These are phyloP conservation scores for Nakazawaea sp. DNA, from an alignment of 805 yeast species.

Conservation along the genomic window DNA sequence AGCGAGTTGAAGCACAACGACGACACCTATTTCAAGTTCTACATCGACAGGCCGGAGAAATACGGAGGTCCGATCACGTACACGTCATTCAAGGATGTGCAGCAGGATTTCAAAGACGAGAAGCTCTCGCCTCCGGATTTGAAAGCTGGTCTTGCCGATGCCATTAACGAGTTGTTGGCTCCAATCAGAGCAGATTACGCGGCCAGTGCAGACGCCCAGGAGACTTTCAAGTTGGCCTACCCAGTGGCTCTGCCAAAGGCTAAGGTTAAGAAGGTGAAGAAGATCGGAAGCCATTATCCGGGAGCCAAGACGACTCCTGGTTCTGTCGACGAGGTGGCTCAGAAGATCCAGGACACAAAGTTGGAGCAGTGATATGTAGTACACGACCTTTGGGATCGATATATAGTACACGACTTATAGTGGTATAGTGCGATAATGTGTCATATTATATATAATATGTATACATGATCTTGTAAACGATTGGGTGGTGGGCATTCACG, in stretches of 20 bases:
- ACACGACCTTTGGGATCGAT: too few species aligned
- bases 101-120: conserved; percentile 64
- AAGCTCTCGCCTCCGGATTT: conserved; percentile 88
- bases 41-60: conserved; percentile 88
- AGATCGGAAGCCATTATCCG: conserved; percentile 89
- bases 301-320: conserved; percentile 37
- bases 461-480: too few species aligned
- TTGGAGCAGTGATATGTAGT: too few species aligned
- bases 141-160: conserved; percentile 85
- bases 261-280: conserved; percentile 69
- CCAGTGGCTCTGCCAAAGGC: conserved; percentile 64
- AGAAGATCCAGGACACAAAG: conserved; percentile 31
- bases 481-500: too few species aligned
- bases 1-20: conserved; percentile 61
- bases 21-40: conserved; percentile 54
- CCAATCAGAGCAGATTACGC: conserved; percentile 75
- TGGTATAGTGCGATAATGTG: too few species aligned
- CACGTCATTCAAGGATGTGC: conserved; percentile 58
- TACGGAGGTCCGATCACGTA: conserved; percentile 91
- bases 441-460: too few species aligned
- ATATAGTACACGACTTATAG: too few species aligned
- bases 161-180: conserved; percentile 70
- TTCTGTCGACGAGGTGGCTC: conserved; percentile 24
- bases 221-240: conserved; percentile 73
- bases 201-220: conserved; percentile 63